Conservation (phyloP, 2,329 filamentous ascomycete species). For the Botrytis hyacinthi region DNA sequence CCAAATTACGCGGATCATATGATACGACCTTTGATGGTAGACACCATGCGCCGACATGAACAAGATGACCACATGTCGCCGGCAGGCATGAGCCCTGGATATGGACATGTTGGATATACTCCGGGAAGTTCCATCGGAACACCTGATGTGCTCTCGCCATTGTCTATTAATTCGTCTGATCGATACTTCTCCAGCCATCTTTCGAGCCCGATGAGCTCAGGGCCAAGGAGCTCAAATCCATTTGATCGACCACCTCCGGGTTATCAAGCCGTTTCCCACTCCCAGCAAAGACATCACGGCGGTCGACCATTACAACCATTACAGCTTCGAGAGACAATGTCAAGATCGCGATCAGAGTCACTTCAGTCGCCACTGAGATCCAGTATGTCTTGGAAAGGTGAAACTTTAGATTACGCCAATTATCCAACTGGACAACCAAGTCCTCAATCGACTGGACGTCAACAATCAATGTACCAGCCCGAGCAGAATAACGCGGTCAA, state of each 20-base stretch:
- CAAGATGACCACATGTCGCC: constrained; percentile 66
- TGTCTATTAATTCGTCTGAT: constrained; percentile 54
- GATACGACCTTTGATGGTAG: constrained; percentile 63
- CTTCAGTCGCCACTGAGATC: constrained; percentile 58
- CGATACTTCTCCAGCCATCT: constrained; percentile 53
- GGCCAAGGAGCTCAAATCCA: constrained; percentile 51
- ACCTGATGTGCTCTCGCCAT: constrained; percentile 56
- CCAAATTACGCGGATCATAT: constrained; percentile 55
- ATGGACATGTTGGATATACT: constrained; percentile 65
- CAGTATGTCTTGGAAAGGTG: constrained; percentile 63
- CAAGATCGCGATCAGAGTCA: constrained; percentile 55
- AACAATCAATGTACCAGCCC: constrained; percentile 51
- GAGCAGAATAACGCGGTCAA: constrained; percentile 46
- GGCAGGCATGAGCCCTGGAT: constrained; percentile 64
- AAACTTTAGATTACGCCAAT: constrained; percentile 54
- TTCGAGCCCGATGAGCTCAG: constrained; percentile 47
- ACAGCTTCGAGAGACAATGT: constrained; percentile 56
- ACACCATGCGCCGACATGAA: constrained; percentile 61
- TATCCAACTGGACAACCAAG: constrained; percentile 50
- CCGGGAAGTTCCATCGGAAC: constrained; percentile 50
- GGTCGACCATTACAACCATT: constrained; percentile 54
- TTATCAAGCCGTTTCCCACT: constrained; percentile 48
- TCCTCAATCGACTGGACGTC: constrained; percentile 48
- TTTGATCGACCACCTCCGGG: constrained; percentile 53
- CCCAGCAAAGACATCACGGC: constrained; percentile 45